Percentiles rank a stretch among this genome's conserved stretches.
Evolutionary conservation across 108 stramenopile species (phyloP).

Genomic region (Skeletonema potamos): DNA sequence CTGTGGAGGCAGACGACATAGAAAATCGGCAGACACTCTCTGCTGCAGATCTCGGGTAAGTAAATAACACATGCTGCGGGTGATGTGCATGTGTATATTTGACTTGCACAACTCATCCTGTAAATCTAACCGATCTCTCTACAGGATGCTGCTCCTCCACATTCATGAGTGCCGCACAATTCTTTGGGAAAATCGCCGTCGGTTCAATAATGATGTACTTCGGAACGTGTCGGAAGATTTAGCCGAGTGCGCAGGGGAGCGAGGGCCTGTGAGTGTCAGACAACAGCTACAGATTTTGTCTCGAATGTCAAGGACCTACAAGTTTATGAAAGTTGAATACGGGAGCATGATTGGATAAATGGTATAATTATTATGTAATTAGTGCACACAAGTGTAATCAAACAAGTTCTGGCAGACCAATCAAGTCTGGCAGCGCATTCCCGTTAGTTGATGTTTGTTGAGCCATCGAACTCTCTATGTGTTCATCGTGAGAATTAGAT

Average conservation of each 20-base stretch:
- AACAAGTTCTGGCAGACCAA: not conserved
- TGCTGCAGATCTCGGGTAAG: slow-evolving; percentile 75
- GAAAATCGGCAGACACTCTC: slow-evolving; percentile 27
- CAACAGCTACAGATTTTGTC: slow-evolving; percentile 83
- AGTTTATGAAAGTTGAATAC: slow-evolving; percentile 69
- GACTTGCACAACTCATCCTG: too few relatives aligned
- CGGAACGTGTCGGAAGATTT: slow-evolving; percentile 84
- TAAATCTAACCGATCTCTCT: too few relatives aligned
- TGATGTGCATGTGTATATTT: too few relatives aligned
- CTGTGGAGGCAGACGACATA: not conserved
- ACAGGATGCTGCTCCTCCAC: slow-evolving; percentile 81
- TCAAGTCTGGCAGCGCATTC: not conserved
- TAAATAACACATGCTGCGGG: too few relatives aligned
- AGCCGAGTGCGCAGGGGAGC: slow-evolving; percentile 86
- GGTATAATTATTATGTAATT: not conserved
- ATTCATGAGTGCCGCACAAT: slow-evolving; percentile 83
- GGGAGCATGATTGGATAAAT: not conserved
- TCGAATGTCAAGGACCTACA: slow-evolving; percentile 84
- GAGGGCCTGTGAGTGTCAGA: slow-evolving; percentile 78
- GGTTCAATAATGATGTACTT: slow-evolving; percentile 58
- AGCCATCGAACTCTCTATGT: not conserved
- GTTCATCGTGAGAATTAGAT: not conserved
- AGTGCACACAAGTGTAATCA: not conserved
- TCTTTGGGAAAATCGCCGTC: slow-evolving; percentile 71
- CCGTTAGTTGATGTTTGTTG: not conserved